phyloP scores from a whole-genome alignment of 2,329 filamentous ascomycete species.

The Epichloe coenophiala region DNA sequence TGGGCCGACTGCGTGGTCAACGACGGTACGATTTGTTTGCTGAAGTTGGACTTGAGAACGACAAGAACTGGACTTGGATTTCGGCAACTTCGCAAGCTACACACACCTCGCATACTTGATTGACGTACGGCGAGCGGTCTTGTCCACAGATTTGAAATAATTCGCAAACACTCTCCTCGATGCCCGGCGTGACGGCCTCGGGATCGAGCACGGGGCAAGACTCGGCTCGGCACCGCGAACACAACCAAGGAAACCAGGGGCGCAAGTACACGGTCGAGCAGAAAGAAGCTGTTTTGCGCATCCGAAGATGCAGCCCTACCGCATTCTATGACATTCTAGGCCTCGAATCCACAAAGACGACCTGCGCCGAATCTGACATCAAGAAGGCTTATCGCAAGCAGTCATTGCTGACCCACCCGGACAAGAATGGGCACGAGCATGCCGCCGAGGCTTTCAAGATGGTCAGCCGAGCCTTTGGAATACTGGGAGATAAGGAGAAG shows the following conservation, averaged over 20 bases:
- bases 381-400: conserved; percentile 97
- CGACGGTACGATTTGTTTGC: background rate
- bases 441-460: conserved; percentile 98
- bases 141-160: background rate
- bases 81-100: too few species aligned
- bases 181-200: conserved; percentile 37
- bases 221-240: conserved; percentile 41
- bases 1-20: background rate
- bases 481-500: conserved; percentile 89
- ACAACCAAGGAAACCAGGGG: conserved; percentile 64
- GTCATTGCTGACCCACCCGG: conserved; percentile 87
- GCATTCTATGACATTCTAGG: conserved; percentile 93
- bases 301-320: conserved; percentile 69
- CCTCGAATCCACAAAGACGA: conserved; percentile 48
- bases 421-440: conserved; percentile 94
- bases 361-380: conserved; percentile 69
- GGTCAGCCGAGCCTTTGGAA: conserved; percentile 85
- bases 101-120: background rate
- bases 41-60: background rate
- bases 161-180: conserved; percentile 7
- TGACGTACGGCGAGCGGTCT: background rate
- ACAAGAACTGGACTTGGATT: too few species aligned
- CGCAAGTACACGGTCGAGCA: conserved; percentile 80
- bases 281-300: conserved; percentile 79
- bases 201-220: conserved; percentile 35